Evolutionary conservation across 2,329 filamentous ascomycete species (phyloP).

Genomic region (Trichoderma cornu-damae): DNA sequence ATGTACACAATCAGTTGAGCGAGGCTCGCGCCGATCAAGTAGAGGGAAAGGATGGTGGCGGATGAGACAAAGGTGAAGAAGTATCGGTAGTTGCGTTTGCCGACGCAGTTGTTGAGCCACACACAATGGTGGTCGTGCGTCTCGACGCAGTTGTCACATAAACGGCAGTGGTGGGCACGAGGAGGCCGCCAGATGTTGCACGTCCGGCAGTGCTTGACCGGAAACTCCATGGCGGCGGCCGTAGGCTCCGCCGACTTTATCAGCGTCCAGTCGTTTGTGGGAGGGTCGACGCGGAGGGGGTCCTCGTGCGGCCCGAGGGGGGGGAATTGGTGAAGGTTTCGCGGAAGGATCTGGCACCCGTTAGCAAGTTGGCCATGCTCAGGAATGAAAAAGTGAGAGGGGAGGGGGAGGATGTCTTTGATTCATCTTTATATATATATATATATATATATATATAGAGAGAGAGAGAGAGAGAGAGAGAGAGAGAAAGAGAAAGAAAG

Average conservation of each 20-base stretch:
- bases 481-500: background rate
- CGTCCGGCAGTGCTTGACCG: slow-evolving; percentile 95
- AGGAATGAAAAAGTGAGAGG: too few relatives aligned
- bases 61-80: slow-evolving; percentile 89
- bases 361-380: slow-evolving; percentile 18
- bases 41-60: slow-evolving; percentile 69
- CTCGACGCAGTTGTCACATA: slow-evolving; percentile 96
- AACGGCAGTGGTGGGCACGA: slow-evolving; percentile 89
- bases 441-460: too few relatives aligned
- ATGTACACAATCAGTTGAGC: slow-evolving; percentile 73
- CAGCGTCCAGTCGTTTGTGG: slow-evolving; percentile 90
- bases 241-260: slow-evolving; percentile 71
- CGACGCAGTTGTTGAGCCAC: slow-evolving; percentile 98
- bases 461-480: too few relatives aligned
- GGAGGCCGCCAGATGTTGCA: slow-evolving; percentile 97
- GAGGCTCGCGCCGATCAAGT: slow-evolving; percentile 71
- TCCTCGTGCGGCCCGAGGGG: slow-evolving; percentile 69
- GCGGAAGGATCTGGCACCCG: slow-evolving; percentile 70
- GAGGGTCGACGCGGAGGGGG: slow-evolving; percentile 72
- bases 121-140: slow-evolving; percentile 98
- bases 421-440: too few relatives aligned
- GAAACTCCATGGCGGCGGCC: slow-evolving; percentile 92
- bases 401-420: background rate
- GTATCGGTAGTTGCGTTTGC: slow-evolving; percentile 94
- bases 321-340: slow-evolving; percentile 88